Evolutionary conservation across 805 yeast species (phyloP).

Genomic region (Candida broadrunensis): DNA sequence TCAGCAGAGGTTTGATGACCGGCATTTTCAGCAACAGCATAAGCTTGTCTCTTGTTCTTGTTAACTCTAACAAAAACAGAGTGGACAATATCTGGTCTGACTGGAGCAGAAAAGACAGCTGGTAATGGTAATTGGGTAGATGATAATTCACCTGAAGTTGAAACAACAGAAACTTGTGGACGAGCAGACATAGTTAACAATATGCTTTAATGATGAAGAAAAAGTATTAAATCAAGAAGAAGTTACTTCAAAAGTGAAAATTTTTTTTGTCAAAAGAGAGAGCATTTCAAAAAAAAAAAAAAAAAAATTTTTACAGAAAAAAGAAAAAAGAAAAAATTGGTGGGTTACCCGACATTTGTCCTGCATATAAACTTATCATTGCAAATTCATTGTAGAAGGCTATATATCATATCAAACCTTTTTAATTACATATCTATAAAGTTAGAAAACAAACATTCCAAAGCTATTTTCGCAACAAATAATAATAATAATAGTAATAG

Average conservation of each 20-base stretch:
- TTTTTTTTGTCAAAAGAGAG: too few relatives aligned
- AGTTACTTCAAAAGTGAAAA: constrained; percentile 7
- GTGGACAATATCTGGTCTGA: constrained; percentile 99
- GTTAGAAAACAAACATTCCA: too few relatives aligned
- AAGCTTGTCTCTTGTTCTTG: constrained; percentile 99
- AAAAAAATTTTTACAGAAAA: too few relatives aligned
- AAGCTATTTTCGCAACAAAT: too few relatives aligned
- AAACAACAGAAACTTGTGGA: constrained; percentile 96
- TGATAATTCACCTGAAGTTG: constrained; percentile 84
- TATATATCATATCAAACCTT: too few relatives aligned
- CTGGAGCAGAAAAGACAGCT: constrained; percentile 99
- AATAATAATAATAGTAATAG: too few relatives aligned
- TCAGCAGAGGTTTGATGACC: constrained; percentile 99
- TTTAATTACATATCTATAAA: too few relatives aligned
- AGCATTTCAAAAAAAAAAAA: too few relatives aligned
- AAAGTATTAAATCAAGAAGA: neutral
- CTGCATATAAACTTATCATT: too few relatives aligned
- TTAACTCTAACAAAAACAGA: constrained; percentile 96
- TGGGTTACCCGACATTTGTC: too few relatives aligned
- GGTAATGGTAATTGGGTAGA: constrained; percentile 87
- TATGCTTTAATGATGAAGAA: constrained; percentile 18
- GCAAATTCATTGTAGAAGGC: too few relatives aligned
- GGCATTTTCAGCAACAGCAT: constrained; percentile 98
- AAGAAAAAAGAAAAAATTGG: too few relatives aligned
- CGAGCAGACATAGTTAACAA: constrained; percentile 53